Evolutionary conservation across 2,329 filamentous ascomycete species (phyloP), one percentile per base, ranked within the genome.

Genomic region (Fusarium neocosmosporiellum): DNA sequence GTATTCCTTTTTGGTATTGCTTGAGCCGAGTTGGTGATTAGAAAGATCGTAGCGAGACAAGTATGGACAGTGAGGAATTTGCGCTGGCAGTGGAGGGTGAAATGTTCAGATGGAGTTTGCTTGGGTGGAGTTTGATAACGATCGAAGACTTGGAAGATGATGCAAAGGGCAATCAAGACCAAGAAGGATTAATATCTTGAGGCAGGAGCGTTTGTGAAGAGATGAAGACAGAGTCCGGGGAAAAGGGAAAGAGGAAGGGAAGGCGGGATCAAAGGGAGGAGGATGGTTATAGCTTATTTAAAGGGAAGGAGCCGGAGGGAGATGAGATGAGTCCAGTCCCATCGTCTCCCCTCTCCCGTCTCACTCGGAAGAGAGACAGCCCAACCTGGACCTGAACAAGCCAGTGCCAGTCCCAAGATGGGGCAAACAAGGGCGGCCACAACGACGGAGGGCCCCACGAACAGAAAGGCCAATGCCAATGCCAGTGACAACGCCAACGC

Each of bases 381-480:
- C 60, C 57, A 70, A 63, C 54, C 46, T 59, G 59, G 34, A 62
- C 37, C 58, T 37, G 50, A 48, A 41, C 24, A 59, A 55, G 54
- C 60, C 39, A 53, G 46, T 53, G 46, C 54, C 61, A 57, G 27
- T 31, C 31, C 22, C 29, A 68, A 63, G 62, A 72, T 37, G 62
- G 70, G 70, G 67, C 74, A 75, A 69, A 62, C 74, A 74, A 71
- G 68, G 63, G 69, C 65, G 59, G 27, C 46, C 24, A 72, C 50
- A 65, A 69, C 57, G 55, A 69, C 60, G 65, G 64, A 60, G 61
- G 53, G 62, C 50, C 59, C 46, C 46, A 53, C 46, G 46, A 53
- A 53, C 31, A 75, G 63, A 64, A 69, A 60, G 60, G 54, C 41
- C 41, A 46, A 46, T 41, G 16, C 67, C 61, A 55, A 71, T 46